phyloP scores from a whole-genome alignment of 1,284 basidiomycete species.

The Ceratorhiza oryzae-sativae region DNA sequence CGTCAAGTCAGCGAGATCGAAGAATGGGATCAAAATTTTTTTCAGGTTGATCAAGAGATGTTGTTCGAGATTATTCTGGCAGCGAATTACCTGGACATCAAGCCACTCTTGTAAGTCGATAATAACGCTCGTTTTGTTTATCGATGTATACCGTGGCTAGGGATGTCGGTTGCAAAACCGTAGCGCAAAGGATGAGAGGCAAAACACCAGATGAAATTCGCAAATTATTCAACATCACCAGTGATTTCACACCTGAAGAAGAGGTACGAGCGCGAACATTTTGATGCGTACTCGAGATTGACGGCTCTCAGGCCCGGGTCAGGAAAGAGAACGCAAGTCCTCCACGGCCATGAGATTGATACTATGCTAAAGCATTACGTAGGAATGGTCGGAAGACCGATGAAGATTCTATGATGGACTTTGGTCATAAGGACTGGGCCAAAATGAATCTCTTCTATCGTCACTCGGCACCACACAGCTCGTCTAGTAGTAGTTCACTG shows the following conservation, averaged over 20 bases:
- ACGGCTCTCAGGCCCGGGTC: conserved; percentile 82
- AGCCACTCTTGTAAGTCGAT: conserved; percentile 84
- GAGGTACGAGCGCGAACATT: conserved; percentile 65
- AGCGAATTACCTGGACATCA: conserved; percentile 99
- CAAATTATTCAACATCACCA: conserved; percentile 96
- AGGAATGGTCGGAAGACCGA: too few relatives aligned
- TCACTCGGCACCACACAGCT: too few relatives aligned
- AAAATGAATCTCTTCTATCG: too few relatives aligned
- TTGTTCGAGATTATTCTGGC: conserved; percentile 99
- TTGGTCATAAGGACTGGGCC: too few relatives aligned
- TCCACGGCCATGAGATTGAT: too few relatives aligned
- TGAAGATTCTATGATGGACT: too few relatives aligned
- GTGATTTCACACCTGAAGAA: conserved; percentile 99
- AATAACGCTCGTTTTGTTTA: not conserved
- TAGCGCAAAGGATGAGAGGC: conserved; percentile 99
- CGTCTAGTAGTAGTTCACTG: too few relatives aligned
- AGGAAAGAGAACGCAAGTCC: conserved; percentile 96
- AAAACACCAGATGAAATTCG: conserved; percentile 97
- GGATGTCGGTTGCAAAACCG: conserved; percentile 99
- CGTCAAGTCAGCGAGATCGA: conserved; percentile 61
- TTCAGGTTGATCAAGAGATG: conserved; percentile 90
- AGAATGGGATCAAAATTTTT: conserved; percentile 99
- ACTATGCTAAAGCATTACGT: too few relatives aligned
- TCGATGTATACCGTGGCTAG: conserved; percentile 53
- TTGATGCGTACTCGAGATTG: not conserved